Evolutionary conservation across 2,329 filamentous ascomycete species (phyloP).

Genomic region (Pseudocercospora fuligena): DNA sequence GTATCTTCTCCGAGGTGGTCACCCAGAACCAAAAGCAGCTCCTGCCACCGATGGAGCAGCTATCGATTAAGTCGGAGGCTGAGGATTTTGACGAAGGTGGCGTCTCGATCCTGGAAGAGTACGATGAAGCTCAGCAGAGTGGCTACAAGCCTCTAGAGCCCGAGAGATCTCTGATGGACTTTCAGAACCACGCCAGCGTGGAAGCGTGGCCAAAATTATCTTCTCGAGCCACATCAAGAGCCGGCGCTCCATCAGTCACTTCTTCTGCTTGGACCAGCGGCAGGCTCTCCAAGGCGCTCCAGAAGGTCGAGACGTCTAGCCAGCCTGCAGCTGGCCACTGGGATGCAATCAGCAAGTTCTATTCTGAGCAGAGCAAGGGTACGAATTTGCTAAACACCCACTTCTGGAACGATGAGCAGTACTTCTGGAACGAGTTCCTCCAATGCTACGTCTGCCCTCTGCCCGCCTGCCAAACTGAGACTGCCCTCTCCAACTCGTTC

Average conservation of each 20-base stretch:
- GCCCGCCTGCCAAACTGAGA: slow-evolving; percentile 50
- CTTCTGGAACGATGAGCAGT: slow-evolving; percentile 23
- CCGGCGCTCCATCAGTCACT: background rate
- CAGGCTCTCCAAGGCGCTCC: slow-evolving; percentile 20
- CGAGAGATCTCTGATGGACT: slow-evolving; percentile 18
- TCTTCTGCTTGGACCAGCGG: slow-evolving; percentile 17
- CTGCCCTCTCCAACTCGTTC: slow-evolving; percentile 22
- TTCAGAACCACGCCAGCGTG: background rate
- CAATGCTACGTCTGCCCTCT: slow-evolving; percentile 61
- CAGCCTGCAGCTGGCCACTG: slow-evolving; percentile 18
- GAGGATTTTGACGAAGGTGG: slow-evolving; percentile 23
- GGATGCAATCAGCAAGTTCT: slow-evolving; percentile 17
- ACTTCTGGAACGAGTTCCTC: slow-evolving; percentile 52
- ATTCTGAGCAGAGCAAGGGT: slow-evolving; percentile 6
- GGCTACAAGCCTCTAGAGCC: slow-evolving; percentile 28
- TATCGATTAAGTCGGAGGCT: slow-evolving; percentile 5
- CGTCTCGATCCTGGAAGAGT: slow-evolving; percentile 26
- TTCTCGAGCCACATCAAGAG: background rate
- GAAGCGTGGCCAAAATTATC: slow-evolving; percentile 5
- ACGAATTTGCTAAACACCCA: slow-evolving; percentile 22
- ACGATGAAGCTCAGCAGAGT: slow-evolving; percentile 27
- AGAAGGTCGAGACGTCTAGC: slow-evolving; percentile 17
- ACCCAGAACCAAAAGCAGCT: slow-evolving; percentile 5
- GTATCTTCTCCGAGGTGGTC: slow-evolving; percentile 32
- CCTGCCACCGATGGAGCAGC: slow-evolving; percentile 8